Percentiles rank a stretch among this genome's conserved stretches.
phyloP scores from a whole-genome alignment of 352 stramenopile genomes.

The Phytophthora pistaciae region DNA sequence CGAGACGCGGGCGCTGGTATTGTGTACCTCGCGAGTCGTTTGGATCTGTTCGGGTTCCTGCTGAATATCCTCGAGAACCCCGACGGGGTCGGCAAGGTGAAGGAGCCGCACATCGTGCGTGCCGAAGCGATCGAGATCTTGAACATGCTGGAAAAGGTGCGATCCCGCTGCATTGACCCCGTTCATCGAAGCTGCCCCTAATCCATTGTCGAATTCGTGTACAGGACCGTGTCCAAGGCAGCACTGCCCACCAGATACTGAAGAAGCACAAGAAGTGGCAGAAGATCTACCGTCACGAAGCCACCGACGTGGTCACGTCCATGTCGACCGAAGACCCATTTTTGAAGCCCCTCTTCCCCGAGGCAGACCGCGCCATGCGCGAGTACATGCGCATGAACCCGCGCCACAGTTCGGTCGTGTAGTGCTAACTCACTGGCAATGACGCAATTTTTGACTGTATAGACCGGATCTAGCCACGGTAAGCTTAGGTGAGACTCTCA shows the following conservation, averaged over 20 bases:
- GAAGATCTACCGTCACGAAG: constrained; percentile 78
- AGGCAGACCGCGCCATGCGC: constrained; percentile 66
- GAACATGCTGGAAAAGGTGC: constrained; percentile 81
- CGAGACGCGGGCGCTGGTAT: constrained; percentile 68
- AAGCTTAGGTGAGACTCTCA: neutral
- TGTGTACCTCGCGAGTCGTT: constrained; percentile 71
- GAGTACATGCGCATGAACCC: constrained; percentile 53
- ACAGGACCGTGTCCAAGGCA: constrained; percentile 75
- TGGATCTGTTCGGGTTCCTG: constrained; percentile 80
- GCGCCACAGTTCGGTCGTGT: constrained; percentile 34
- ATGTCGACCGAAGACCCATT: constrained; percentile 77
- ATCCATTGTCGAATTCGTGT: neutral
- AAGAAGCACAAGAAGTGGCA: constrained; percentile 93
- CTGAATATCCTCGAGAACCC: constrained; percentile 82
- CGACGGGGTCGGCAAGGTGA: constrained; percentile 59
- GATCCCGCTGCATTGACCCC: neutral
- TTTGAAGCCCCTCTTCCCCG: constrained; percentile 61
- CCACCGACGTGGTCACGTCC: constrained; percentile 50
- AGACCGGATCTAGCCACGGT: neutral
- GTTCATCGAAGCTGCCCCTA: constrained; percentile 5
- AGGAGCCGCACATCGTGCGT: constrained; percentile 67
- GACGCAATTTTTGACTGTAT: neutral
- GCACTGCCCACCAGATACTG: constrained; percentile 76
- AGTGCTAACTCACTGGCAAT: constrained; percentile 7
- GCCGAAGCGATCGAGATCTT: constrained; percentile 83